Evolutionary conservation across 306 rosid genomes (phyloP).

Genomic region (Begonia loranthoides): DNA sequence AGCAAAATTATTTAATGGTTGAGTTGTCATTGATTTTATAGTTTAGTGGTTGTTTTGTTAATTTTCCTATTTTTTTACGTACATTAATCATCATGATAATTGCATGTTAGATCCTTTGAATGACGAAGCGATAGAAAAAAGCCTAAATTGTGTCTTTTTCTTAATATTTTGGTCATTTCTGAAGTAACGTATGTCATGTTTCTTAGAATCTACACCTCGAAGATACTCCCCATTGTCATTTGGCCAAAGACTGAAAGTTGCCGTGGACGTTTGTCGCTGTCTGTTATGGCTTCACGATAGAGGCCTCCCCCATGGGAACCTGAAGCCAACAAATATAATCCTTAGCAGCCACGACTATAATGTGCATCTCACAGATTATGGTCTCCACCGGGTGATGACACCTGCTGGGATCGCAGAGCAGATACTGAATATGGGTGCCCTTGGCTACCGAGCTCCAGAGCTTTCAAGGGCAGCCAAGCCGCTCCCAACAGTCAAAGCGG

Average conservation of each 20-base stretch:
- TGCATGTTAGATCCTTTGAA: too few species aligned
- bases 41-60: too few species aligned
- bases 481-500: slow-evolving; percentile 76
- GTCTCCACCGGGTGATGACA: slow-evolving; percentile 92
- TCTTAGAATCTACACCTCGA: slow-evolving; percentile 75
- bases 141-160: too few species aligned
- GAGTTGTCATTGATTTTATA: too few species aligned
- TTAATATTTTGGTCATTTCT: too few species aligned
- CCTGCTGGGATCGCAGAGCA: slow-evolving; percentile 83
- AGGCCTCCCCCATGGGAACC: slow-evolving; percentile 88
- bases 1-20: too few species aligned
- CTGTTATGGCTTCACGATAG: slow-evolving; percentile 77
- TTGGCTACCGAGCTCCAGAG: slow-evolving; percentile 91
- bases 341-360: slow-evolving; percentile 51
- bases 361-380: slow-evolving; percentile 68
- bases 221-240: slow-evolving; percentile 75
- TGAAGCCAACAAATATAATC: slow-evolving; percentile 75
- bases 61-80: too few species aligned
- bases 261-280: slow-evolving; percentile 67
- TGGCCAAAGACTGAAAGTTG: slow-evolving; percentile 67
- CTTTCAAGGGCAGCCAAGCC: slow-evolving; percentile 61
- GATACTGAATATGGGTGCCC: slow-evolving; percentile 86
- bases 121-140: too few species aligned
- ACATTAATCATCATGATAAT: neutral
- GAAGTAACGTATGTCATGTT: neutral